Conservation (phyloP, 805 yeast species). For the Kodamaea kakaduensis region DNA sequence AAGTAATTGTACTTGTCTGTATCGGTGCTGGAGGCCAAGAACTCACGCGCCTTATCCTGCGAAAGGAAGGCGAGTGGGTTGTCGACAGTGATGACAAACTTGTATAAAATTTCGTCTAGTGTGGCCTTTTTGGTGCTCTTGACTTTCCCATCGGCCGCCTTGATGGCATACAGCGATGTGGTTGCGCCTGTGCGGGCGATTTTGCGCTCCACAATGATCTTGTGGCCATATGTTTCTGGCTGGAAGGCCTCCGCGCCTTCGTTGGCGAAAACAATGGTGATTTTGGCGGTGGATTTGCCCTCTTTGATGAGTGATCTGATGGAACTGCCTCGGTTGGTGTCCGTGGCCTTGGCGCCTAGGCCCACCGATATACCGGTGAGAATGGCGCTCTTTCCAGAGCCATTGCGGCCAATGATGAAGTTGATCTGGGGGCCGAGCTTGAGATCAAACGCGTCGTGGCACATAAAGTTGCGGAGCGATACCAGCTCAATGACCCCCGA, state of each 20-base stretch:
- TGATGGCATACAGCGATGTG: slow-evolving; percentile 50
- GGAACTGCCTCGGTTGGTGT: slow-evolving; percentile 78
- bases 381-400: slow-evolving; percentile 87
- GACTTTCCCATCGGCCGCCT: slow-evolving; percentile 46
- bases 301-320: slow-evolving; percentile 70
- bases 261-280: slow-evolving; percentile 61
- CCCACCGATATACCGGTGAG: slow-evolving; percentile 85
- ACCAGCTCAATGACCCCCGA: slow-evolving; percentile 71
- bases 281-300: slow-evolving; percentile 66
- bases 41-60: slow-evolving; percentile 91
- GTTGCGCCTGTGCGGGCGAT: slow-evolving; percentile 46
- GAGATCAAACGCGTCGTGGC: slow-evolving; percentile 77
- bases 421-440: slow-evolving; percentile 76
- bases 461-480: slow-evolving; percentile 75
- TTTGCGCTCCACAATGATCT: slow-evolving; percentile 66
- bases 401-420: slow-evolving; percentile 85
- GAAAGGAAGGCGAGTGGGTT: slow-evolving; percentile 91
- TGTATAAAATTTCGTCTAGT: slow-evolving; percentile 63
- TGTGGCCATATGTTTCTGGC: slow-evolving; percentile 62
- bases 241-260: slow-evolving; percentile 62
- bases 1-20: slow-evolving; percentile 69
- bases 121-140: slow-evolving; percentile 61
- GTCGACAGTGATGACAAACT: slow-evolving; percentile 73
- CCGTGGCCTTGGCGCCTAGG: slow-evolving; percentile 82
- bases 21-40: slow-evolving; percentile 73